A percentile compares a stretch with the other conserved stretches of the same genome.
Evolutionary conservation across 1,284 basidiomycete species (phyloP).

Genomic region (Tetrapyrgos nigripes): DNA sequence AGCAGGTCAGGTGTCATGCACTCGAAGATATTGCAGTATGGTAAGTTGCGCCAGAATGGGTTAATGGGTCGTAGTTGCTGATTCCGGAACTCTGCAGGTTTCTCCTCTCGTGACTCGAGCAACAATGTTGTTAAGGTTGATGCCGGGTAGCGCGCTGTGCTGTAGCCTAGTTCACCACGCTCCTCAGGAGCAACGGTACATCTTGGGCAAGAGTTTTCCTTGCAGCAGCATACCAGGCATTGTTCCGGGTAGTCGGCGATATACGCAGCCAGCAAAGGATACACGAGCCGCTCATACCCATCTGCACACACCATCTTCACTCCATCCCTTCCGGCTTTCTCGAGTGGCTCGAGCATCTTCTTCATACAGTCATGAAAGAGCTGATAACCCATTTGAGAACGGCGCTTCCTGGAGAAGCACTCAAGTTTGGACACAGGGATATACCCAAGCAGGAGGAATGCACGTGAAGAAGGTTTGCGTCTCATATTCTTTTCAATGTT

Average conservation of each 20-base stretch:
- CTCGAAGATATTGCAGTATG: constrained; percentile 11
- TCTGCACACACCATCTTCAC: constrained; percentile 32
- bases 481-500: constrained; percentile 41
- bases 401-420: constrained; percentile 32
- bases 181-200: constrained; percentile 18
- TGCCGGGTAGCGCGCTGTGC: background rate
- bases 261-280: constrained; percentile 20
- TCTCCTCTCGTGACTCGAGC: background rate
- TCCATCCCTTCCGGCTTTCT: constrained; percentile 31
- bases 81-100: background rate
- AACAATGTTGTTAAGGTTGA: background rate
- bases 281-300: too few species aligned
- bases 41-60: constrained; percentile 18
- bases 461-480: constrained; percentile 31
- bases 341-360: constrained; percentile 29
- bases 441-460: constrained; percentile 45
- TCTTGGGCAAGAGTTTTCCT: constrained; percentile 23
- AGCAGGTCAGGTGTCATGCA: constrained; percentile 17
- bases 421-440: constrained; percentile 46
- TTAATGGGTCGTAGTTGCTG: background rate
- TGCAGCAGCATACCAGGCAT: too few species aligned
- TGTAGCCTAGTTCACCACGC: background rate
- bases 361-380: constrained; percentile 32
- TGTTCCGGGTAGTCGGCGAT: constrained; percentile 41
- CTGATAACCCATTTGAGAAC: constrained; percentile 20